These are phyloP conservation scores for Salvia sclarea DNA, from an alignment of 305 asterid genomes.

Conservation along the genomic window DNA sequence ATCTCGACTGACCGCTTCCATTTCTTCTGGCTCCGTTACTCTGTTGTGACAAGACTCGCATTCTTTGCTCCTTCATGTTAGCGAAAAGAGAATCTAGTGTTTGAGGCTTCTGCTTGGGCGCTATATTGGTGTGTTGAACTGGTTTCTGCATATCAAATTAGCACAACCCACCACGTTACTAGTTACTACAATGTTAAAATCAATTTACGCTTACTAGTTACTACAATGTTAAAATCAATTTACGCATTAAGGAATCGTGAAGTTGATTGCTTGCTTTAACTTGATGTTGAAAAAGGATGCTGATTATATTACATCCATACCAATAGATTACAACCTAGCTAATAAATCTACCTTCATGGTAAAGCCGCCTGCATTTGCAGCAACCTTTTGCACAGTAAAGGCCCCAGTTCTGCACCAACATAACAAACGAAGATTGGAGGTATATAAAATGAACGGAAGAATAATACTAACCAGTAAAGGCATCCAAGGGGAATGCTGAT, in stretches of 20 bases:
- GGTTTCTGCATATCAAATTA: conserved; percentile 35
- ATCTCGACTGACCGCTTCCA: conserved; percentile 40
- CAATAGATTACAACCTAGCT: too few species aligned
- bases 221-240: background rate
- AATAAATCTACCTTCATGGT: conserved; percentile 48
- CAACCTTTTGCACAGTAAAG: conserved; percentile 45
- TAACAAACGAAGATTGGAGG: conserved; percentile 37
- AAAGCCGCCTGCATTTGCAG: conserved; percentile 53
- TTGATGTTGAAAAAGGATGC: too few species aligned
- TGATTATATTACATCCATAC: too few species aligned
- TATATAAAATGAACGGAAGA: background rate
- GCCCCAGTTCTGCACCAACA: conserved; percentile 57
- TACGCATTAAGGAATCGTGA: too few species aligned
- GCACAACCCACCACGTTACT: conserved; percentile 11
- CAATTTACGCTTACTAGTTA: background rate
- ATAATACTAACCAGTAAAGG: conserved; percentile 30
- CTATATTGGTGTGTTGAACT: conserved; percentile 37
- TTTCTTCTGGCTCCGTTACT: conserved; percentile 46
- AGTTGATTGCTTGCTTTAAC: too few species aligned
- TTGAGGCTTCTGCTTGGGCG: conserved; percentile 60
- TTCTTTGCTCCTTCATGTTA: conserved; percentile 83
- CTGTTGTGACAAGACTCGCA: conserved; percentile 50
- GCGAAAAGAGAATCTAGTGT: conserved; percentile 87
- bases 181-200: background rate
- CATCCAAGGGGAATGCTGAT: conserved; percentile 20